A percentile compares a stretch with the other conserved stretches of the same genome.
These are phyloP conservation scores for Aspergillus pseudotamarii DNA, from an alignment of 2,329 filamentous ascomycete species.

Conservation along the genomic window DNA sequence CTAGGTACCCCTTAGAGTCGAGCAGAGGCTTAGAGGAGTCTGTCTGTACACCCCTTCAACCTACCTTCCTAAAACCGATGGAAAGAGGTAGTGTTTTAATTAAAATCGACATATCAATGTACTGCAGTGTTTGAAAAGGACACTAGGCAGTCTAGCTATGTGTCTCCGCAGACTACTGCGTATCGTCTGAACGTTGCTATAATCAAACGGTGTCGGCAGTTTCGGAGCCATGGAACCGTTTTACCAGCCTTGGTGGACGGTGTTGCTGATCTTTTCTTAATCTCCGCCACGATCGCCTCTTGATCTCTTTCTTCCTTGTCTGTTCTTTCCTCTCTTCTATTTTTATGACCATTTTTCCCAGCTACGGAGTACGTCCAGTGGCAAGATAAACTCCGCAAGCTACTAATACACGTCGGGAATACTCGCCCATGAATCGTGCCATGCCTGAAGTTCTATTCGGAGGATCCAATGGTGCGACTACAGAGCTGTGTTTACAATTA, in stretches of 20 bases:
- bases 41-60: too few relatives aligned
- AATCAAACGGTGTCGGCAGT: neutral
- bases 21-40: neutral
- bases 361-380: neutral
- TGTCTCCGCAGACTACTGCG: neutral
- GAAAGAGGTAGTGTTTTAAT: neutral
- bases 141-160: neutral
- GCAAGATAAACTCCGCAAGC: neutral
- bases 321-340: neutral
- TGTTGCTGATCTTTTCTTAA: neutral
- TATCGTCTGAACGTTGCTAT: too few relatives aligned
- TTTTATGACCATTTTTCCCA: neutral
- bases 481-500: neutral
- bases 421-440: neutral
- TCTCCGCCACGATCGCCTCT: neutral
- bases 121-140: too few relatives aligned
- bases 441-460: neutral
- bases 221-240: neutral
- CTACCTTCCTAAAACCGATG: neutral
- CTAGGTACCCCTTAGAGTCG: neutral
- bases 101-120: neutral
- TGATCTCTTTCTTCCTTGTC: neutral
- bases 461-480: neutral
- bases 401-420: neutral
- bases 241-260: neutral